Conservation (phyloP, 2,329 filamentous ascomycete genomes). For the Ceratocystis smalleyi region DNA sequence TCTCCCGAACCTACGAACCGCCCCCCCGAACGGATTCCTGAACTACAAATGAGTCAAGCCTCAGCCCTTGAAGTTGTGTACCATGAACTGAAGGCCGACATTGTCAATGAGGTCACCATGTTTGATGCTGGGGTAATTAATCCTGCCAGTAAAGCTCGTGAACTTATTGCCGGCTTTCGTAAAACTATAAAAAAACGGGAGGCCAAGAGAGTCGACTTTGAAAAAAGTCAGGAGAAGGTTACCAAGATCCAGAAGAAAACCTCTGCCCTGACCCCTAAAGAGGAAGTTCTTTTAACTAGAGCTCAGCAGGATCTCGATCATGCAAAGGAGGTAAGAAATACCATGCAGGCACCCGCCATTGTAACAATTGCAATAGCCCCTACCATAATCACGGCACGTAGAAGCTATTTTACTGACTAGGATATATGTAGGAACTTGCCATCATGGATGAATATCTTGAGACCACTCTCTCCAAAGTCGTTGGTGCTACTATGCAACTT, state of each 20-base stretch:
- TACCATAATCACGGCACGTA: background rate
- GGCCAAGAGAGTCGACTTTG: slow-evolving; percentile 67
- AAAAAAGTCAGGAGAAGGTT: slow-evolving; percentile 57
- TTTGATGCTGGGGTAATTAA: slow-evolving; percentile 56
- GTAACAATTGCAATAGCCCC: background rate
- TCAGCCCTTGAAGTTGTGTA: slow-evolving; percentile 51
- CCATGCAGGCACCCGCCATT: background rate
- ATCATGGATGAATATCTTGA: slow-evolving; percentile 60
- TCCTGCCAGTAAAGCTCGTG: slow-evolving; percentile 54
- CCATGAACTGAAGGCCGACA: slow-evolving; percentile 52
- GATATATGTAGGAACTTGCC: slow-evolving; percentile 45
- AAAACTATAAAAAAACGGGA: slow-evolving; percentile 77
- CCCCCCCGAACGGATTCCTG: slow-evolving; percentile 36
- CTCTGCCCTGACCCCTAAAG: slow-evolving; percentile 51
- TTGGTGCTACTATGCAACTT: slow-evolving; percentile 55
- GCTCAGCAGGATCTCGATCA: slow-evolving; percentile 53
- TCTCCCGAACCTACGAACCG: slow-evolving; percentile 31
- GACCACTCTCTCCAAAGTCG: slow-evolving; percentile 53
- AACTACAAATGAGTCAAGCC: slow-evolving; percentile 46
- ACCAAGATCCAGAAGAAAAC: slow-evolving; percentile 56
- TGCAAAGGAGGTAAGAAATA: slow-evolving; percentile 41
- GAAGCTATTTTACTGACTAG: background rate
- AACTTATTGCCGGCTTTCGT: slow-evolving; percentile 53
- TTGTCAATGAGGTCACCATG: slow-evolving; percentile 52
- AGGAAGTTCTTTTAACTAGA: slow-evolving; percentile 55